Percentiles rank a stretch among this genome's conserved stretches.
Conservation (phyloP, 2,329 filamentous ascomycete genomes). For the Colletotrichum higginsianum region DNA sequence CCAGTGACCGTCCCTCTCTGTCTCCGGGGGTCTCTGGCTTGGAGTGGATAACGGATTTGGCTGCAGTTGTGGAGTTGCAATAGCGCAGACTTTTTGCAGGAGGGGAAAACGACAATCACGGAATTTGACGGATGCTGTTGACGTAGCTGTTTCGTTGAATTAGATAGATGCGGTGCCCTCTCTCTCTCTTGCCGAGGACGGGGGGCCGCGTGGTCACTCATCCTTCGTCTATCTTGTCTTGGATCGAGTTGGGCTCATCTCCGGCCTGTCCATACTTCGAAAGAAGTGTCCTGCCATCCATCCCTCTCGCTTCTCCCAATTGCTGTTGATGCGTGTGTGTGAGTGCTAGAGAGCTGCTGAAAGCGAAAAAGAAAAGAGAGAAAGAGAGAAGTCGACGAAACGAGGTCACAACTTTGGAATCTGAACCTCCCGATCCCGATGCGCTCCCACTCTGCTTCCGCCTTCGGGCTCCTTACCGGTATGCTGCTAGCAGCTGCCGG, state of each 20-base stretch:
- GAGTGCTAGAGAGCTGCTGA: not conserved
- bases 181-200: no score
- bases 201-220: not conserved
- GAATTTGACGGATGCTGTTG: conserved; percentile 16
- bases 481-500: conserved; percentile 3
- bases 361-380: not conserved
- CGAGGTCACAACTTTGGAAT: not conserved
- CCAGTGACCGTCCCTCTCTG: not conserved
- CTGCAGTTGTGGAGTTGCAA: conserved; percentile 29
- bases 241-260: not conserved
- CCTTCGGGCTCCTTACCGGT: conserved; percentile 26
- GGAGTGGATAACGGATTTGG: conserved; percentile 1
- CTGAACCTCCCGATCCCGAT: conserved; percentile 7
- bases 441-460: conserved; percentile 24
- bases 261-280: not conserved
- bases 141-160: conserved; percentile 6
- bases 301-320: not conserved
- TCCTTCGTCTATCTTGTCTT: no score
- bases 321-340: not conserved
- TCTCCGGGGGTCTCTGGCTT: not conserved
- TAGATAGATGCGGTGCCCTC: not conserved
- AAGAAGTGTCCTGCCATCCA: not conserved
- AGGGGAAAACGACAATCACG: conserved; percentile 3
- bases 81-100: conserved; percentile 26
- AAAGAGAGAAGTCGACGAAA: not conserved